Evolutionary conservation across 768 basidiomycete genomes (phyloP), one percentile per base, ranked within the genome.

Genomic region (Phylloporus rhodoxanthus): DNA sequence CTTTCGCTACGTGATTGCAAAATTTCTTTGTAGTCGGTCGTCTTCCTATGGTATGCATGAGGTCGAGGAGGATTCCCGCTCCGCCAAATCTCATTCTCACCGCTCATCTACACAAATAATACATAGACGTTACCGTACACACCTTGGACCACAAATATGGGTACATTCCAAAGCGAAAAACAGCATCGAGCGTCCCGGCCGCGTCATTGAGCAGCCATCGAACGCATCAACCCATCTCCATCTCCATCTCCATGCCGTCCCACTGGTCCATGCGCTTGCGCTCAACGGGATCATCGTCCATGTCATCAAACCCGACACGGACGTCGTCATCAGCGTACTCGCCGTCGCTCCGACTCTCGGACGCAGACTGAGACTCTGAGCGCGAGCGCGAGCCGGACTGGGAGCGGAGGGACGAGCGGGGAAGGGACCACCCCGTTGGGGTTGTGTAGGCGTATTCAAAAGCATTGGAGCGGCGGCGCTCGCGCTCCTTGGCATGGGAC

Each of bases 381-480:
- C 3, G 23, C 2, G 28, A 29, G 14, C 67, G 46, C 11, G 68
- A 69, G 70, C 74, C 28, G 65, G 72, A 76, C 37, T 51, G 63
- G 38, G 58, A 71, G 51, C 75, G 69, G 42, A 81, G 51, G 1
- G 79, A 80, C 21, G 80, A 81, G 29, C 74, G 72, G 20, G 78
- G 79, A 39, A 79, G 70, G 13, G 77, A 78, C 79, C 80, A 81
- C 28, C 72, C 76, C 20, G 71, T 65, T 20, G 62, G 54, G 59
- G 47, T 37, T 4, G 40, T 26, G 8, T 38, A 30, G 2, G 38
- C 36, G n/a, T 59, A 54, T 30, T 61, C 55, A 36, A 43, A n/a
- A n/a, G 48, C 56, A 32, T 61, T 56, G 17, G 60, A 59, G 17
- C 43, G 28, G 4, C 50, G 42, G 21, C 8, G 33, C n/a, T 15